Percentiles rank a stretch among this genome's conserved stretches.
phyloP scores from a whole-genome alignment of 2,329 filamentous ascomycete genomes.

The Fusarium pseudograminearum region DNA sequence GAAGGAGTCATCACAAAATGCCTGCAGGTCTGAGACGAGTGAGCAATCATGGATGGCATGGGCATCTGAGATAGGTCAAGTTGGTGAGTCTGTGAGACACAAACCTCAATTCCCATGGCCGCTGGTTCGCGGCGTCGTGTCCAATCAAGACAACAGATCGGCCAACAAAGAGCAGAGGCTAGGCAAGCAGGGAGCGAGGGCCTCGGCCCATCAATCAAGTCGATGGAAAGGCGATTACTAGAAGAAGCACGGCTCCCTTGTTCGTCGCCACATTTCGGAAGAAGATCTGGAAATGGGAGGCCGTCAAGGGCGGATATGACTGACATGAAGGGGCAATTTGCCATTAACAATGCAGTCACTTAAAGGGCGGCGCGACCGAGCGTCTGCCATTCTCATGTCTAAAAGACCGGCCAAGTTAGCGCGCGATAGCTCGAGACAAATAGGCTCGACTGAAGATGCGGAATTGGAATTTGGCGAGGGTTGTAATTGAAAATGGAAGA shows the following conservation, averaged over 20 bases:
- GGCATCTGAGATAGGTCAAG: constrained; percentile 38
- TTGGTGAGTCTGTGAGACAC: constrained; percentile 24
- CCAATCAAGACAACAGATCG: constrained; percentile 36
- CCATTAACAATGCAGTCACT: constrained; percentile 18
- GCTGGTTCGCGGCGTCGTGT: constrained; percentile 7
- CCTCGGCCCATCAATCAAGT: constrained; percentile 36
- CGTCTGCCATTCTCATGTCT: constrained; percentile 7
- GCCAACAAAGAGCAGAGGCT: constrained; percentile 19
- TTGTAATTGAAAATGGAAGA: constrained; percentile 25
- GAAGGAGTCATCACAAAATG: constrained; percentile 23
- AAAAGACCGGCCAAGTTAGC: constrained; percentile 19
- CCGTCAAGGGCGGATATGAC: constrained; percentile 28
- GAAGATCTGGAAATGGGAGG: constrained; percentile 29
- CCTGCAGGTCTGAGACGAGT: constrained; percentile 44
- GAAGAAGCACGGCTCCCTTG: constrained; percentile 17
- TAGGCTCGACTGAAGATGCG: constrained; percentile 32
- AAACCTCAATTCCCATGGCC: constrained; percentile 1
- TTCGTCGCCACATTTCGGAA: constrained; percentile 26
- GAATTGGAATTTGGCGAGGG: constrained; percentile 33
- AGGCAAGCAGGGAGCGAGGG: constrained; percentile 34
- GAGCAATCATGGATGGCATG: constrained; percentile 35
- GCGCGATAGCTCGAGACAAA: constrained; percentile 11
- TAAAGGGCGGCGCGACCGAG: constrained; percentile 27
- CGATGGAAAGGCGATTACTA: constrained; percentile 19
- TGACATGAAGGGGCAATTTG: constrained; percentile 30